Evolutionary conservation across 2,329 filamentous ascomycete species (phyloP).

Genomic region (Diaporthe sp.): DNA sequence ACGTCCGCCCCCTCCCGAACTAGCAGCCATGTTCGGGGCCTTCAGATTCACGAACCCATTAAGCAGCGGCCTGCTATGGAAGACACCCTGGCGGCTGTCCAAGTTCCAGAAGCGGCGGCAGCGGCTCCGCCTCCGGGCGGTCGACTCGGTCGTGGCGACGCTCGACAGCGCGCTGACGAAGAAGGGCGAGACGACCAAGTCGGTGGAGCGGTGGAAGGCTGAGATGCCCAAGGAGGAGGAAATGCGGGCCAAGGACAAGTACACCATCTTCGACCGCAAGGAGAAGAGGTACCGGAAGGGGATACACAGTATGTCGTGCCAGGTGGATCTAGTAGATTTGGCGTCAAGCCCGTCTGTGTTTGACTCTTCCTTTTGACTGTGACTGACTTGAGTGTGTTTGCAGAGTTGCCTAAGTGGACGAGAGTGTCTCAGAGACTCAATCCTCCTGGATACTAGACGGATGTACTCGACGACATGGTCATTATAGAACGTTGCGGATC

Average conservation of each 20-base stretch:
- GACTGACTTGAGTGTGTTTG: slow-evolving; percentile 38
- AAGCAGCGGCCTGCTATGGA: slow-evolving; percentile 90
- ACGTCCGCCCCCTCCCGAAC: no score
- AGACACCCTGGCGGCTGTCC: slow-evolving; percentile 97
- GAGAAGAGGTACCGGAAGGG: slow-evolving; percentile 96
- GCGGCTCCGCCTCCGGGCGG: slow-evolving; percentile 83
- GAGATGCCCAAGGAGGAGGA: slow-evolving; percentile 97
- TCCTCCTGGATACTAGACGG: slow-evolving; percentile 86
- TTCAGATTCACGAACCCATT: slow-evolving; percentile 85
- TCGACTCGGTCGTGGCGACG: slow-evolving; percentile 89
- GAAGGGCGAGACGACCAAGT: slow-evolving; percentile 79
- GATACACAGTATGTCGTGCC: slow-evolving; percentile 83
- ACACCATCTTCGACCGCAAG: slow-evolving; percentile 97
- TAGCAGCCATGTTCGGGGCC: slow-evolving; percentile 80
- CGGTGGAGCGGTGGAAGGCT: slow-evolving; percentile 90
- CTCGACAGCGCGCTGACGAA: slow-evolving; percentile 83
- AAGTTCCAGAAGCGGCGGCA: slow-evolving; percentile 91
- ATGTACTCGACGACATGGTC: slow-evolving; percentile 6
- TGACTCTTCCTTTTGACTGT: not conserved
- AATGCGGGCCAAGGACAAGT: slow-evolving; percentile 97
- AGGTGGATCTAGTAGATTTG: not conserved
- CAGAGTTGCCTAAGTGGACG: slow-evolving; percentile 93
- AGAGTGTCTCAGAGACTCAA: slow-evolving; percentile 94
- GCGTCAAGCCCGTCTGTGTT: slow-evolving; percentile 25
- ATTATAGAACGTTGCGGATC: not conserved